These are phyloP conservation scores for Acarospora socialis DNA, from an alignment of 2,329 filamentous ascomycete species.

Conservation along the genomic window DNA sequence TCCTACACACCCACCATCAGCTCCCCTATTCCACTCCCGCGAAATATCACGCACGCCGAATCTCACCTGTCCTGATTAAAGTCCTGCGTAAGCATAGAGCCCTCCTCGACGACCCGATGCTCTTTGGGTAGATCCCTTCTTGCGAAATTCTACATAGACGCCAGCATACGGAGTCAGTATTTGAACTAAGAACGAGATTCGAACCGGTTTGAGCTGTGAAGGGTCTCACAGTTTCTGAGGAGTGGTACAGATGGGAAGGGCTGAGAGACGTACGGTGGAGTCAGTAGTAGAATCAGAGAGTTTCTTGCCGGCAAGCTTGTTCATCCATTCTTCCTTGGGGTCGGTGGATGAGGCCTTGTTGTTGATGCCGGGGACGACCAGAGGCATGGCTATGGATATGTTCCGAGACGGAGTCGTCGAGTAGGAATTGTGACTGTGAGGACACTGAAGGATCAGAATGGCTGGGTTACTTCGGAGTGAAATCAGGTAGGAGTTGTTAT, in stretches of 20 bases:
- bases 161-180: slow-evolving; percentile 1
- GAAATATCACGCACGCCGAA: neutral
- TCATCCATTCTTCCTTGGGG: slow-evolving; percentile 26
- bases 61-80: slow-evolving; percentile 28
- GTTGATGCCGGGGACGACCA: slow-evolving; percentile 31
- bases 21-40: neutral
- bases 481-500: no score
- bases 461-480: no score
- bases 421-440: no score
- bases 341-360: slow-evolving; percentile 16
- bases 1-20: slow-evolving; percentile 16
- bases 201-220: neutral
- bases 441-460: no score
- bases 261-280: slow-evolving; percentile 19
- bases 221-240: neutral
- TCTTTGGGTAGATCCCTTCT: slow-evolving; percentile 31
- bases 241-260: neutral
- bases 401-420: no score
- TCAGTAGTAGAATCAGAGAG: slow-evolving; percentile 25
- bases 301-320: slow-evolving; percentile 33
- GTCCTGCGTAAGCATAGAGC: slow-evolving; percentile 27
- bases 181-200: no score
- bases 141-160: slow-evolving; percentile 25
- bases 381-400: slow-evolving; percentile 25
- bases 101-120: slow-evolving; percentile 30